Evolutionary conservation across 169 alveolate species (phyloP).

Genomic region (Besnoitia besnoiti): DNA sequence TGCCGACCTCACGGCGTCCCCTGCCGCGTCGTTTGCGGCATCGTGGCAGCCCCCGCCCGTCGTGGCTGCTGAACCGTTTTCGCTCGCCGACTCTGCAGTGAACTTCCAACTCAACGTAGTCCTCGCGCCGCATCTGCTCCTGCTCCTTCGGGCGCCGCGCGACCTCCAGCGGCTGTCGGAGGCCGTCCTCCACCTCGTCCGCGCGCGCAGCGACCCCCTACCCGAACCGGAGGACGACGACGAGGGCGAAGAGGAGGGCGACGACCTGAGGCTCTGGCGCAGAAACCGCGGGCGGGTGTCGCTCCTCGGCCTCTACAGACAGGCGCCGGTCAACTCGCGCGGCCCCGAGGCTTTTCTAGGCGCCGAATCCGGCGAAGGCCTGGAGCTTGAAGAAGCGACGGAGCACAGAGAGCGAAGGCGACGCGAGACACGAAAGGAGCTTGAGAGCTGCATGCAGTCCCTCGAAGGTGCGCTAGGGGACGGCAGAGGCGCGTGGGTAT

Average conservation of each 20-base stretch:
- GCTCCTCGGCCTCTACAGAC: background rate
- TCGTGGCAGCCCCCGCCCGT: background rate
- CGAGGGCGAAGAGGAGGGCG: background rate
- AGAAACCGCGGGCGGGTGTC: background rate
- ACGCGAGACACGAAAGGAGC: background rate
- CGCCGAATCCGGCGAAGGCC: too few relatives aligned
- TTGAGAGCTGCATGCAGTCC: background rate
- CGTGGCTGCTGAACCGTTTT: background rate
- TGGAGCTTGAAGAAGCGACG: too few relatives aligned
- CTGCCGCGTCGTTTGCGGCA: background rate
- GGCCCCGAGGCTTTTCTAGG: too few relatives aligned
- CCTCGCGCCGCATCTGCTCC: slow-evolving; percentile 28
- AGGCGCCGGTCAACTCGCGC: slow-evolving; percentile 6
- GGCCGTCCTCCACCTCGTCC: background rate
- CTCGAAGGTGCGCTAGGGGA: background rate
- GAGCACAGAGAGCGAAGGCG: background rate
- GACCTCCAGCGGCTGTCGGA: slow-evolving; percentile 38
- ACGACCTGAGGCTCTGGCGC: too few relatives aligned
- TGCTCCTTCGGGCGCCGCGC: slow-evolving; percentile 50
- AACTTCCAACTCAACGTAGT: slow-evolving; percentile 22
- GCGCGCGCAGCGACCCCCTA: background rate
- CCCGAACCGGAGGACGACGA: background rate
- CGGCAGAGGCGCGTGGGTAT: background rate
- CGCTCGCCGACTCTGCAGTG: background rate
- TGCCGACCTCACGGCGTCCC: background rate